These are phyloP conservation scores for Linum usitatissimum DNA, from an alignment of 345 rosid species.

Conservation along the genomic window DNA sequence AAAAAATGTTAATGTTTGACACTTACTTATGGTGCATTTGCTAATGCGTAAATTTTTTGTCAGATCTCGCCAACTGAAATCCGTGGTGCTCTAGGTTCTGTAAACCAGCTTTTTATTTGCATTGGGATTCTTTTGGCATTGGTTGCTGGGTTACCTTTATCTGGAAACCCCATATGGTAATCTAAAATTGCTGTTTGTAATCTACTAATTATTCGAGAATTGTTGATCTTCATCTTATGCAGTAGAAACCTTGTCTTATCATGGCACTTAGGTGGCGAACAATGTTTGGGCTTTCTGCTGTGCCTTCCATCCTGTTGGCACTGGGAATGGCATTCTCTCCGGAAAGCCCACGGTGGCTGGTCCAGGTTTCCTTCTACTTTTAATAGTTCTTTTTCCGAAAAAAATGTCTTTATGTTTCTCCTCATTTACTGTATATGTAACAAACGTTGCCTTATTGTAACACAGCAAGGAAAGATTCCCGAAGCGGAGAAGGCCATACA, in stretches of 20 bases:
- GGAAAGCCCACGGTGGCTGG: slow-evolving; percentile 99
- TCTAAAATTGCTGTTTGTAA: not conserved
- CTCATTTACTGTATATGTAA: slow-evolving; percentile 1
- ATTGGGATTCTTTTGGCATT: slow-evolving; percentile 89
- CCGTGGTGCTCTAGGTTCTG: slow-evolving; percentile 93
- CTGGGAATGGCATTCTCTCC: slow-evolving; percentile 88
- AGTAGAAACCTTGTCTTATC: not conserved
- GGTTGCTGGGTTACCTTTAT: slow-evolving; percentile 93
- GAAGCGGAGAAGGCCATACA: slow-evolving; percentile 73
- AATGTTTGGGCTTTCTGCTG: slow-evolving; percentile 77
- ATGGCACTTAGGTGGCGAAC: slow-evolving; percentile 81
- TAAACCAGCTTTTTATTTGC: slow-evolving; percentile 93
- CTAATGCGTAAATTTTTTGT: slow-evolving; percentile 20
- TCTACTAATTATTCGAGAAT: not conserved
- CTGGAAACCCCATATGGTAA: slow-evolving; percentile 83
- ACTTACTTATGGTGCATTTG: not conserved
- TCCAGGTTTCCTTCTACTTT: slow-evolving; percentile 47
- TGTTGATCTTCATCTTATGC: not conserved
- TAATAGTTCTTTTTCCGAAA: not conserved
- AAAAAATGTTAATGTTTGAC: not conserved
- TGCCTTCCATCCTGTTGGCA: slow-evolving; percentile 80
- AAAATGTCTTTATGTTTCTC: slow-evolving; percentile 1
- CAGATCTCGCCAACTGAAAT: slow-evolving; percentile 98
- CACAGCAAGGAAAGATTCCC: slow-evolving; percentile 72
- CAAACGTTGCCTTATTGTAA: not conserved